Base-by-base conservation (phyloP, 2,329 filamentous ascomycete species). In the Calonectria hongkongensis region DNA sequence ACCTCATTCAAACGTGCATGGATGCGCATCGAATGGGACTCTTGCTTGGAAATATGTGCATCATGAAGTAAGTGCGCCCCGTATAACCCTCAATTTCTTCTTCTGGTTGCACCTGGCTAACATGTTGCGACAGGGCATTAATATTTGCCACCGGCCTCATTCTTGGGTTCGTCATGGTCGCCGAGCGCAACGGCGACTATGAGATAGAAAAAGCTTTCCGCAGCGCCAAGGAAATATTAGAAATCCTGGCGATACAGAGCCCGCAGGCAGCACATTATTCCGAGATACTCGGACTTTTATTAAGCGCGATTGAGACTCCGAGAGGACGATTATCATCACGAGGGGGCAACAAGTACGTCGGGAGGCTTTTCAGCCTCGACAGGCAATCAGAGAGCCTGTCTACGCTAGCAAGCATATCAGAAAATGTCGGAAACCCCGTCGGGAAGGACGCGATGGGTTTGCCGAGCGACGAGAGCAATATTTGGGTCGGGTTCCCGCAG, bases 141-240 rank as follows among this genome's bases (percentile, higher is more conserved):
- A 83, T 91, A 0, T 92, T 92, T 69, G 88, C 89, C 0, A 88
- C 90, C 2, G 90, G 89, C 0, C 80, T 92, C 0, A 86, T 92
- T 0, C 83, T 92, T 0, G 90, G 90, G 0, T 88, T 92, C 18
- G 86, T 88, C 1, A 86, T 90, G 74, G 90, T 92, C 71, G 87
- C 87, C 0, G 86, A 88, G 62, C 79, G 83, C 7, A 84, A 86
- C 0, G 79, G 85, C 1, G 85, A 88, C 36, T 80, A 85, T 8
- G 85, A 87, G 28, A 83, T 87, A 51, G 85, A 82, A 85, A 21
- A 79, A 8, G 87, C 89, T 0, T 92, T 91, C 73, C 81, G 83
- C 25, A 85, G 86, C 2, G 87, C 89, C 2, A 84, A 86, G 5
- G 83, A 87, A 4, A 87, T 92, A 1, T 83, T 92, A 1, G 83